These are phyloP conservation scores for Tulasnella sp. DNA, from an alignment of 768 basidiomycete species.

Conservation along the genomic window DNA sequence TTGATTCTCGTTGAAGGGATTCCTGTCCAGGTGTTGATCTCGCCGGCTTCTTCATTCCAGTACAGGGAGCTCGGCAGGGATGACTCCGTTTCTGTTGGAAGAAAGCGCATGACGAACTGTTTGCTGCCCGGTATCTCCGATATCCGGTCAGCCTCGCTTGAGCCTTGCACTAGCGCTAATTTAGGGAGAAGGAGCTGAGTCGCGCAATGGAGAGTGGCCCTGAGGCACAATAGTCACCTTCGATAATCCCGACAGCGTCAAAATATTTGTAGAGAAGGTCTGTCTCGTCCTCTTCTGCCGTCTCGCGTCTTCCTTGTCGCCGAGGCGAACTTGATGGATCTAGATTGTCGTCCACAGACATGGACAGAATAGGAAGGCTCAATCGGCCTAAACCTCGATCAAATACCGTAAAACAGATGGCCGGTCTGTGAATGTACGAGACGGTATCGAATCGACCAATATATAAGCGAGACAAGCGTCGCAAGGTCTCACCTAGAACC, in stretches of 20 bases:
- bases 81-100: neutral
- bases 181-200: neutral
- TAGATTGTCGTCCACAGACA: conserved; percentile 40
- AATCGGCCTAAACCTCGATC: conserved; percentile 61
- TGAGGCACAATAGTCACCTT: conserved; percentile 34
- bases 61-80: neutral
- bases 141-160: neutral
- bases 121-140: neutral
- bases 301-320: conserved; percentile 21
- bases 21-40: neutral
- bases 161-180: neutral
- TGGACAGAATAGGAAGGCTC: conserved; percentile 51
- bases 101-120: neutral
- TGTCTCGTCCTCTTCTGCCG: conserved; percentile 47
- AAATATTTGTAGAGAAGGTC: conserved; percentile 59
- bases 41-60: conserved; percentile 4
- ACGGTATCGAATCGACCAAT: conserved; percentile 35
- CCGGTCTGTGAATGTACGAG: conserved; percentile 39
- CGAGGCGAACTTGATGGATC: conserved; percentile 38
- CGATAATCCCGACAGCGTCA: conserved; percentile 54
- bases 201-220: neutral
- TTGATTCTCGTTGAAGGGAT: neutral
- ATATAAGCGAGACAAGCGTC: neutral
- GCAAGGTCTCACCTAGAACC: neutral
- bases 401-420: conserved; percentile 56